phyloP scores from a whole-genome alignment of 179 eudicot genomes.

The Camellia oleifera region DNA sequence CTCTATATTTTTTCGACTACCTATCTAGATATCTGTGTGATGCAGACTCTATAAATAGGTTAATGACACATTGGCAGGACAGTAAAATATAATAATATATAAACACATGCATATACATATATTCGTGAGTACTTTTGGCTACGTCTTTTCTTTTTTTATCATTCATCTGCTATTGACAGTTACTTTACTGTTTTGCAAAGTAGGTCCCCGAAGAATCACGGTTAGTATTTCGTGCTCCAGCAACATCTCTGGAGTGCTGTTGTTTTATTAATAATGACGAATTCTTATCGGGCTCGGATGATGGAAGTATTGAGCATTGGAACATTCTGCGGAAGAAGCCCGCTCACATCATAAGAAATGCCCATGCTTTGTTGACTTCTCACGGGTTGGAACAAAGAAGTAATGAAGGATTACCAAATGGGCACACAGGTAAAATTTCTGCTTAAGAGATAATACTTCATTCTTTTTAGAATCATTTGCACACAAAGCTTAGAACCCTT shows the following conservation, averaged over 20 bases:
- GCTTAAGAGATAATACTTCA: not conserved
- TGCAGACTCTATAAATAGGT: not conserved
- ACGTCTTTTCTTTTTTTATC: not conserved
- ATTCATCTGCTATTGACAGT: constrained; percentile 3
- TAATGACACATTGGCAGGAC: not conserved
- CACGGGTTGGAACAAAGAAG: constrained; percentile 28
- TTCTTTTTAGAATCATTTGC: not conserved
- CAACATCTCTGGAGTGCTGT: constrained; percentile 79
- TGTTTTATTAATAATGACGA: constrained; percentile 82
- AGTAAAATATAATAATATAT: too few relatives aligned
- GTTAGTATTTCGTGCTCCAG: constrained; percentile 76
- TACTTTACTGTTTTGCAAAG: constrained; percentile 11
- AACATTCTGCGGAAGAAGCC: constrained; percentile 75
- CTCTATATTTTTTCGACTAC: not conserved
- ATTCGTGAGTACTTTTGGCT: not conserved
- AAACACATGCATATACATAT: too few relatives aligned
- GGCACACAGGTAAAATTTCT: constrained; percentile 48
- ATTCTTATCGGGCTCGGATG: constrained; percentile 91
- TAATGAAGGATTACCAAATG: constrained; percentile 51
- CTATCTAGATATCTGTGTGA: not conserved
- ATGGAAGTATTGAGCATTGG: constrained; percentile 98
- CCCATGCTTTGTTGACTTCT: constrained; percentile 46
- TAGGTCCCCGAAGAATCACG: constrained; percentile 96
- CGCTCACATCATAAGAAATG: constrained; percentile 74
- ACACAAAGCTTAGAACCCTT: not conserved